Percentiles rank a stretch among this genome's conserved stretches.
Evolutionary conservation across 371 early-diverging fungal species (phyloP).

Genomic region (Capillidium heterosporum): DNA sequence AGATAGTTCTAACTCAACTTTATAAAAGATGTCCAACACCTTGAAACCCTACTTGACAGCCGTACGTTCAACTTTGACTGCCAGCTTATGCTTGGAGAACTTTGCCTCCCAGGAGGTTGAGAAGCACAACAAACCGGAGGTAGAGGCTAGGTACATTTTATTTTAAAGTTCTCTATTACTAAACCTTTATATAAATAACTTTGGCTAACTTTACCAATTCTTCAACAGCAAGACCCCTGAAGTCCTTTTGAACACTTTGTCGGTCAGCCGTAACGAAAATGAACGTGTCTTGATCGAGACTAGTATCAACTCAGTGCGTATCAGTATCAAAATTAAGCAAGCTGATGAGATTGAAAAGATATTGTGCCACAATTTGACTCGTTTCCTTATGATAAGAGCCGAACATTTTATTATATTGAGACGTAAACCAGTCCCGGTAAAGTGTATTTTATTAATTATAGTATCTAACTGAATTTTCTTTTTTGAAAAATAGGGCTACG

Average conservation of each 20-base stretch:
- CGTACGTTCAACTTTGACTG: slow-evolving; percentile 82
- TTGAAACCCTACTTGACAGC: slow-evolving; percentile 89
- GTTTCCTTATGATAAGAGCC: slow-evolving; percentile 91
- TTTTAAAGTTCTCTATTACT: no score
- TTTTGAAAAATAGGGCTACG: slow-evolving; percentile 52
- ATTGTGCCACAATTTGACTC: slow-evolving; percentile 84
- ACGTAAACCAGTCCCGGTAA: slow-evolving; percentile 72
- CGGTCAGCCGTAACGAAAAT: slow-evolving; percentile 84
- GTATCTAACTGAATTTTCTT: not conserved
- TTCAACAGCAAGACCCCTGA: slow-evolving; percentile 45
- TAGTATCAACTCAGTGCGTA: slow-evolving; percentile 81
- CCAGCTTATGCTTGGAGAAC: slow-evolving; percentile 88
- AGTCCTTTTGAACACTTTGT: slow-evolving; percentile 72
- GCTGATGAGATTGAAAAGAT: slow-evolving; percentile 93
- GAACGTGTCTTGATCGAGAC: slow-evolving; percentile 86
- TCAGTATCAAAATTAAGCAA: slow-evolving; percentile 91
- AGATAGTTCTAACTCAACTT: not conserved
- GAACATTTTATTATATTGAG: slow-evolving; percentile 89
- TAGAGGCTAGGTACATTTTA: slow-evolving; percentile 63
- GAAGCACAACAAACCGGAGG: slow-evolving; percentile 93
- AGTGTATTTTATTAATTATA: not conserved
- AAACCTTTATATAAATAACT: not conserved
- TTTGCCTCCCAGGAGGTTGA: slow-evolving; percentile 93
- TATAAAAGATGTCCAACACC: slow-evolving; percentile 57
- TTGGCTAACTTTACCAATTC: not conserved